Evolutionary conservation across 495 filamentous ascomycete genomes (phyloP).

Genomic region (Neurospora sp.): DNA sequence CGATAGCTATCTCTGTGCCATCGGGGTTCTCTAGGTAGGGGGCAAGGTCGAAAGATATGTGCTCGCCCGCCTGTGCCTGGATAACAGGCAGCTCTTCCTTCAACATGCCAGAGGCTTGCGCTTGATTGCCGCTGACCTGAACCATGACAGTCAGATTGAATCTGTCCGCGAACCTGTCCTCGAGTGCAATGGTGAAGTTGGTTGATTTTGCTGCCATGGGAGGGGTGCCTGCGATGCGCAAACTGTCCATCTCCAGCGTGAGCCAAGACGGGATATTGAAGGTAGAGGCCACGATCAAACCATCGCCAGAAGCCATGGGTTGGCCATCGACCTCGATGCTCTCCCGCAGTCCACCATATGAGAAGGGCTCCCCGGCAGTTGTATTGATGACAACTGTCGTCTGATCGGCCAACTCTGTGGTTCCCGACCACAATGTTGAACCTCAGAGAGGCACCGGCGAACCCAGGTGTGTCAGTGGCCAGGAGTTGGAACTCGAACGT

Average conservation of each 20-base stretch:
- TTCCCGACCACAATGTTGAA: conserved; percentile 64
- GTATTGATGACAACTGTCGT: conserved; percentile 49
- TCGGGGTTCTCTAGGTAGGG: conserved; percentile 40
- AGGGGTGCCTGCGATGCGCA: conserved; percentile 55
- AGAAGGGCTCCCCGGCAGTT: conserved; percentile 43
- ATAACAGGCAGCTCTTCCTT: conserved; percentile 27
- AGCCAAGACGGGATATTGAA: conserved; percentile 58
- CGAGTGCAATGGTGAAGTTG: conserved; percentile 56
- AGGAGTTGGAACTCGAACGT: conserved; percentile 63
- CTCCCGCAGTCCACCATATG: conserved; percentile 42
- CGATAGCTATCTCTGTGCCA: conserved; percentile 44
- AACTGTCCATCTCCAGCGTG: conserved; percentile 49
- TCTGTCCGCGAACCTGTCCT: conserved; percentile 53
- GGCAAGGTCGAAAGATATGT: conserved; percentile 55
- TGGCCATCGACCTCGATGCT: conserved; percentile 54
- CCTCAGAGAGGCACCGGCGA: conserved; percentile 50
- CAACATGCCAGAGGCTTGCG: conserved; percentile 22
- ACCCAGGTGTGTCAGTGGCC: conserved; percentile 72
- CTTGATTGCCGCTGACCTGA: conserved; percentile 22
- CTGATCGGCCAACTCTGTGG: conserved; percentile 54
- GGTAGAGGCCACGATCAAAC: conserved; percentile 35
- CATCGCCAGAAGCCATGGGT: conserved; percentile 31
- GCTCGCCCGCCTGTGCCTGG: conserved; percentile 50
- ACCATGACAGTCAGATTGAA: conserved; percentile 56
- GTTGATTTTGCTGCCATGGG: conserved; percentile 43